Evolutionary conservation across 2,329 filamentous ascomycete genomes (phyloP), one percentile per base, ranked within the genome.

Genomic region (Atkinsonella hypoxylon): DNA sequence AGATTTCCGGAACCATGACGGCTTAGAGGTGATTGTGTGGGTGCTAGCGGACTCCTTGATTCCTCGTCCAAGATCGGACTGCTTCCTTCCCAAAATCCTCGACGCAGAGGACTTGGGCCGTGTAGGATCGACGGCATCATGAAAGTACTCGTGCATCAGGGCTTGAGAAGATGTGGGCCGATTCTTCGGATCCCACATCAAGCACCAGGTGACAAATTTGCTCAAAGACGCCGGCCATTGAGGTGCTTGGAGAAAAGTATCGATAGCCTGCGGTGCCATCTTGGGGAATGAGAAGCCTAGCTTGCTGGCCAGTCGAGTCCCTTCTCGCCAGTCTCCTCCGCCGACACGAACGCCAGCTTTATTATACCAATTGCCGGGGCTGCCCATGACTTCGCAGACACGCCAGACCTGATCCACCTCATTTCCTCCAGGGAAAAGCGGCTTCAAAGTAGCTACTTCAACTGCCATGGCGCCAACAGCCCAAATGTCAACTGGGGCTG

Each of bases 391-490:
- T 67, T 98, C 93, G 64, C 93, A 98, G 0, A 98, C 88, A 58
- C 93, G 84, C 93, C 93, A 98, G 1, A 98, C 93, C 67, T 98
- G 93, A 60, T 98, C 93, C 1, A 98, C 93, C 71, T 98, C 93
- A 64, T 98, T 98, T 62, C 89, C 89, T 59, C 93, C 93, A 11
- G 93, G 93, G 74, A 98, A 98, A 11, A 98, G 74, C 17, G 93
- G 93, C 73, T 97, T 98, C 52, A 98, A 67, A 0, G 93, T 98
- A 26, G 93, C 93, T 55, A 98, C 87, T 66, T 98, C 93, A 11
- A 98, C 93, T 7, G 93, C 93, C 93, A 98, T 98, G 18, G 93
- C 93, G 61, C 93, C 93, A 41, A 98, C 82, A 1, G 93, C 93
- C 93, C 93, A 98, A 60, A 98, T 97, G 63, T 98, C 93, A 3